phyloP scores from a whole-genome alignment of 73 alveolate genomes.

The Chromera velia region DNA sequence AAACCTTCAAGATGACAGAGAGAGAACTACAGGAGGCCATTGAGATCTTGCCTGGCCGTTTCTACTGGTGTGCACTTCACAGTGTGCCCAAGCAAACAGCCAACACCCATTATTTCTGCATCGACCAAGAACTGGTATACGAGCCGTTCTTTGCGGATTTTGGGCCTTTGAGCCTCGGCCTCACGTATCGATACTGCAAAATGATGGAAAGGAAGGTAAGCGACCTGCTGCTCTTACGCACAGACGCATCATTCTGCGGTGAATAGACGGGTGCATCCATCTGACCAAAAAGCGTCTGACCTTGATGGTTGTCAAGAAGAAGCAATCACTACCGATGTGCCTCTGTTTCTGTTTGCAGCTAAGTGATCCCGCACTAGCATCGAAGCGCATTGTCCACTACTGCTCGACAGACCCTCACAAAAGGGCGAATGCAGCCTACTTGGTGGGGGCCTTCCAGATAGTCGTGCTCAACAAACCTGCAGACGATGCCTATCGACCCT shows the following conservation, averaged over 20 bases:
- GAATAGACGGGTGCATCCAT: no score
- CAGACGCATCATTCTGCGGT: no score
- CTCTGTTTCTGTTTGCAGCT: no score
- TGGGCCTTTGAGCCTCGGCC: slow-evolving; percentile 83
- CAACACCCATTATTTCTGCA: background rate
- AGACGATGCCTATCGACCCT: slow-evolving; percentile 10
- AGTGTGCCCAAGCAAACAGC: background rate
- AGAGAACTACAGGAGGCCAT: background rate
- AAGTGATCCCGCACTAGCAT: no score
- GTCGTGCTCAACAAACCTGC: slow-evolving; percentile 44
- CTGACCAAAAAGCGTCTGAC: no score
- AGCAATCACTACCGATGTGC: no score
- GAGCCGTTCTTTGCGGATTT: slow-evolving; percentile 88
- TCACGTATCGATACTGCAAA: slow-evolving; percentile 68
- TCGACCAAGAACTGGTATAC: slow-evolving; percentile 52
- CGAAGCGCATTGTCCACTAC: no score
- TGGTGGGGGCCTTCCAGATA: slow-evolving; percentile 59
- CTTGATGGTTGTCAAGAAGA: no score
- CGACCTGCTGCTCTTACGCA: no score
- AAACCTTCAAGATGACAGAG: no score
- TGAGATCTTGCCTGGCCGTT: background rate
- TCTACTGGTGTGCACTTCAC: background rate
- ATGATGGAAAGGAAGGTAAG: background rate
- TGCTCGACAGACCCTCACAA: no score
- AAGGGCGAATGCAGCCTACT: no score